Base-by-base conservation (phyloP, 345 rosid genomes). In the Ailanthus altissimus region DNA sequence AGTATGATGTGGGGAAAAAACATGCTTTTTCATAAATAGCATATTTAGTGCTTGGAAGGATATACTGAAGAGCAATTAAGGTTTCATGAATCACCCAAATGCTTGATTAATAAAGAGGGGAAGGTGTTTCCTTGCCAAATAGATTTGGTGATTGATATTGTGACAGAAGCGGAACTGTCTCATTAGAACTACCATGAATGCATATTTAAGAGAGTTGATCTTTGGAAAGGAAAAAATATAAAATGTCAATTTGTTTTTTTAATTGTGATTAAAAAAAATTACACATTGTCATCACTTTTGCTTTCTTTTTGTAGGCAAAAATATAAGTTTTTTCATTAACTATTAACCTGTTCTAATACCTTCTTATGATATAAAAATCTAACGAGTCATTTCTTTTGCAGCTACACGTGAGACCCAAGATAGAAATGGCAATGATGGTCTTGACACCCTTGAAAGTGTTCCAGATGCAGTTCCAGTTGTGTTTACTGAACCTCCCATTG, bases 401-500 rank as follows among this genome's bases (percentile, higher is more conserved):
- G 98, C 98, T 83, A 78, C 85, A 32, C 85, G 74, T 56, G 90
- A 88, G 77, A 78, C 79, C 32, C 53, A 56, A 45, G 86, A 89
- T 43, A 85, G 84, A 84, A 84, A 80, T 61, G 84, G 85, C 6
- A 88, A 77, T 73, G 91, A 89, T 73, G 92, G 93, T 82, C 46
- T 91, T 32, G 94, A 96, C 69, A 88, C 97, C 82, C 89, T 93
- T 51, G 97, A 93, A 89, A 89, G 92, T 15, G 85, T 96, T 83
- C 98, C 98, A 26, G 97, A 96, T 87, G 97, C 99, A 8, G 89
- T 91, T 88, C 99, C 99, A 25, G 89, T 83, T 67, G 91, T 87
- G 73, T 86, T 96, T 73, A 88, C 92, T 6, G 90, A 96, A 79
- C 94, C 97, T 78, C 99, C 97, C 26, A 84, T 92, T 14, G 99